phyloP scores from a whole-genome alignment of 306 rosid genomes.

The cucumber (Cucumis sativus) region DNA sequence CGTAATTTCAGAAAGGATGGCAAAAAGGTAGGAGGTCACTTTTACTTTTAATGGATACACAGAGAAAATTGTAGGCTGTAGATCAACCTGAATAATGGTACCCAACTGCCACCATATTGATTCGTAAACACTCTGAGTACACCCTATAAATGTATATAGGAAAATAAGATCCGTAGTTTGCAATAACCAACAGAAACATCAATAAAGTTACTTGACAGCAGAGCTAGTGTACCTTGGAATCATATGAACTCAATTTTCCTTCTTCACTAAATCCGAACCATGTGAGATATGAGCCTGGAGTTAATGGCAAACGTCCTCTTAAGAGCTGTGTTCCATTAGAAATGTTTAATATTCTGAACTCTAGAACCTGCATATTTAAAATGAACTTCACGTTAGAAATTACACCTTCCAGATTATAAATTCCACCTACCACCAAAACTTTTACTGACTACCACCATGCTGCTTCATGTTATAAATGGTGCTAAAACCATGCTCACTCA shows the following conservation, averaged over 20 bases:
- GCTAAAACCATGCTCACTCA: neutral
- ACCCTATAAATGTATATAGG: constrained; percentile 35
- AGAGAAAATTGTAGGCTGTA: neutral
- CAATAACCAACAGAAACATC: constrained; percentile 6
- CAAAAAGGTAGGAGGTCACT: neutral
- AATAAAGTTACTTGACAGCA: constrained; percentile 1
- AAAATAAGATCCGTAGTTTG: constrained; percentile 4
- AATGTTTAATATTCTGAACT: constrained; percentile 54
- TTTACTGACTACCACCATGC: neutral
- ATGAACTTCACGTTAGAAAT: neutral
- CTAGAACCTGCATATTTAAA: constrained; percentile 48
- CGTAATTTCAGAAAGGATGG: neutral
- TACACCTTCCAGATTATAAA: neutral
- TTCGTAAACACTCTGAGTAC: constrained; percentile 63
- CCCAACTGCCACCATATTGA: constrained; percentile 90
- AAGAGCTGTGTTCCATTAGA: constrained; percentile 38
- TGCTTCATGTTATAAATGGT: neutral
- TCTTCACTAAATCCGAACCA: constrained; percentile 97
- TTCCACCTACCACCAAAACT: neutral
- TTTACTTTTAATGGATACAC: neutral
- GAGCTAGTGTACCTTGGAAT: constrained; percentile 54
- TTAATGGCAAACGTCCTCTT: constrained; percentile 59
- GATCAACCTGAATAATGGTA: constrained; percentile 83
- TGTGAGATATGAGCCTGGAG: constrained; percentile 67
- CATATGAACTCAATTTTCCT: constrained; percentile 74